Percentiles rank a stretch among this genome's conserved stretches.
These are phyloP conservation scores for Globisporangium canariense DNA, from an alignment of 352 stramenopile species.

Conservation along the genomic window DNA sequence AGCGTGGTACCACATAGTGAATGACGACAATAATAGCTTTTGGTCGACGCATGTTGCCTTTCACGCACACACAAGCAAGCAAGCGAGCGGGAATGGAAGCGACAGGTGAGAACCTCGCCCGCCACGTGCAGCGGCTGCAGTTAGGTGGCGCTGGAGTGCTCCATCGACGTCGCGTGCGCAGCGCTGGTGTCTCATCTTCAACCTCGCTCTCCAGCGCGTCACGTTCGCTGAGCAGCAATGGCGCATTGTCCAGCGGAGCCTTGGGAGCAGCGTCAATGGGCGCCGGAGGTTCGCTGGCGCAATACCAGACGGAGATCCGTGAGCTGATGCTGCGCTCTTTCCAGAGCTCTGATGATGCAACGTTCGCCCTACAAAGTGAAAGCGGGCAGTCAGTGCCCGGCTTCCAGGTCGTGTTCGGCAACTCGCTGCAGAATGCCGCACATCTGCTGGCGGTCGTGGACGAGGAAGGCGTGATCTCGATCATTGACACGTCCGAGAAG, in stretches of 20 bases:
- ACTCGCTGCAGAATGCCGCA: conserved; percentile 11
- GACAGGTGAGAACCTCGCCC: conserved; percentile 21
- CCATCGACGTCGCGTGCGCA: conserved; percentile 15
- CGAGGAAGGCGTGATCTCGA: conserved; percentile 50
- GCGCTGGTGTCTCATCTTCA: too few relatives aligned
- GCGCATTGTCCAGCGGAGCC: neutral
- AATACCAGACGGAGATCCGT: conserved; percentile 23
- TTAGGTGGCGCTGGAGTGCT: conserved; percentile 24
- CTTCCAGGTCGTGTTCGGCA: conserved; percentile 54
- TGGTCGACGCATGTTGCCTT: neutral
- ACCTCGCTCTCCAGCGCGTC: neutral
- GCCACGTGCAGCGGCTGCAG: conserved; percentile 36
- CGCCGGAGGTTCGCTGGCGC: neutral
- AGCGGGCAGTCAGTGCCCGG: conserved; percentile 25
- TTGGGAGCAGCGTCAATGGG: neutral
- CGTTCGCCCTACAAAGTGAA: conserved; percentile 15
- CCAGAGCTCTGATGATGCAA: conserved; percentile 19
- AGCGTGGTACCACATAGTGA: too few relatives aligned
- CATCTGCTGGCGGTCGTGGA: conserved; percentile 44
- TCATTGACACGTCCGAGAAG: conserved; percentile 33
- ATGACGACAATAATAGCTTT: neutral
- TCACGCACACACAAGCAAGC: neutral
- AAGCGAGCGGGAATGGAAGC: conserved; percentile 3
- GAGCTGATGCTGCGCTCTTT: conserved; percentile 30
- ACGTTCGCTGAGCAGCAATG: neutral